These are phyloP conservation scores for Rhynchosporium agropyri DNA, from an alignment of 2,329 filamentous ascomycete species.

Conservation along the genomic window DNA sequence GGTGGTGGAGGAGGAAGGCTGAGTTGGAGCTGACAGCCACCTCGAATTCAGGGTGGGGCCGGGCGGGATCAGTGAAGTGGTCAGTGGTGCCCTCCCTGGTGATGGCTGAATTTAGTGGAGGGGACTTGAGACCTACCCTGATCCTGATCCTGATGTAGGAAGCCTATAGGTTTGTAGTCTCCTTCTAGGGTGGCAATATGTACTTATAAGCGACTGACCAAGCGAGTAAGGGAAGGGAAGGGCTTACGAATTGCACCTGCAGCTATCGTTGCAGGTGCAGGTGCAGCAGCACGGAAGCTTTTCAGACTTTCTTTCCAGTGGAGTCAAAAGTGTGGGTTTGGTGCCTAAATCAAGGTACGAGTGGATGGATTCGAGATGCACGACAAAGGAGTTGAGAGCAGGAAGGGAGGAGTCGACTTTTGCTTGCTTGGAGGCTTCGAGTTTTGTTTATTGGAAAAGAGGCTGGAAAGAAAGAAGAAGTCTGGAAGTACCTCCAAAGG, in stretches of 20 bases:
- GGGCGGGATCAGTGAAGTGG: background rate
- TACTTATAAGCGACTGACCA: too few relatives aligned
- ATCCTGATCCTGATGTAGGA: too few relatives aligned
- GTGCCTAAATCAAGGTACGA: too few relatives aligned
- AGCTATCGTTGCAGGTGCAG: background rate
- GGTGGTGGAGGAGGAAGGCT: background rate
- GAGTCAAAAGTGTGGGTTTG: background rate
- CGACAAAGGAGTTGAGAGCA: background rate
- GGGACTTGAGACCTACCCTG: too few relatives aligned
- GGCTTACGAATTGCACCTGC: background rate
- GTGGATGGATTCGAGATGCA: slow-evolving; percentile 1
- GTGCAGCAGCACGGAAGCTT: slow-evolving; percentile 19
- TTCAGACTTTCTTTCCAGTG: background rate
- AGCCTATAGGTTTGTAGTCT: too few relatives aligned
- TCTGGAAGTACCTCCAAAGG: background rate
- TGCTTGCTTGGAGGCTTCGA: background rate
- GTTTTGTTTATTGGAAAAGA: background rate
- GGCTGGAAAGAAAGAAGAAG: background rate
- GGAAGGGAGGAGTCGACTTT: background rate
- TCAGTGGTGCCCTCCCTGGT: too few relatives aligned
- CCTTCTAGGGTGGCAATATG: too few relatives aligned
- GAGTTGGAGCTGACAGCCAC: background rate
- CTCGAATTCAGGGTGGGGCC: background rate
- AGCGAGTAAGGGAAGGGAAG: background rate
- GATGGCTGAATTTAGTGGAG: too few relatives aligned